Evolutionary conservation across 2,329 filamentous ascomycete species (phyloP).

Genomic region (Rutstroemia sp.): DNA sequence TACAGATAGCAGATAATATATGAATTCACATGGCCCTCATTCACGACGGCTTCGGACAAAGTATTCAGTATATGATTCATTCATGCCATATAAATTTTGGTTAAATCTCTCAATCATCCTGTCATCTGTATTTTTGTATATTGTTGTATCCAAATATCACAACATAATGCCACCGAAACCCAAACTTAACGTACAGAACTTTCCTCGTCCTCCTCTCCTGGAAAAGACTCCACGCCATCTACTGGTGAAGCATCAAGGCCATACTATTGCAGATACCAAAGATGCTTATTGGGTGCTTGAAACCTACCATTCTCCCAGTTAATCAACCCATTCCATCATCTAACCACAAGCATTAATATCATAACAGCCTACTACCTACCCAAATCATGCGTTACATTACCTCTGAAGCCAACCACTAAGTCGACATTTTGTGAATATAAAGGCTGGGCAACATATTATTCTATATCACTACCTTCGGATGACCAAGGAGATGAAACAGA

Average conservation of each 20-base stretch:
- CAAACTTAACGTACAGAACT: conserved; percentile 48
- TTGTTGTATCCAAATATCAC: neutral
- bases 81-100: neutral
- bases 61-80: neutral
- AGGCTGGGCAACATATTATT: conserved; percentile 51
- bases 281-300: conserved; percentile 56
- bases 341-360: conserved; percentile 3
- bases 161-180: conserved; percentile 34
- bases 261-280: conserved; percentile 49
- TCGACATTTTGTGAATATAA: conserved; percentile 54
- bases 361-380: conserved; percentile 52
- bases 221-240: conserved; percentile 47
- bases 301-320: conserved; percentile 55
- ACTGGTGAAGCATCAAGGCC: conserved; percentile 47
- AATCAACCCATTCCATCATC: neutral
- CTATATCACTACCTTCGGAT: conserved; percentile 33
- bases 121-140: neutral
- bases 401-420: conserved; percentile 38
- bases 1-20: too few species aligned
- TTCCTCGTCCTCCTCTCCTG: conserved; percentile 51
- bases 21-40: too few species aligned
- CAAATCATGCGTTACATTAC: conserved; percentile 39
- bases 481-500: conserved; percentile 23
- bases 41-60: too few species aligned
- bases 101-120: neutral